Evolutionary conservation across 2,329 filamentous ascomycete genomes (phyloP).

Genomic region (Ceratocystis colombiana): DNA sequence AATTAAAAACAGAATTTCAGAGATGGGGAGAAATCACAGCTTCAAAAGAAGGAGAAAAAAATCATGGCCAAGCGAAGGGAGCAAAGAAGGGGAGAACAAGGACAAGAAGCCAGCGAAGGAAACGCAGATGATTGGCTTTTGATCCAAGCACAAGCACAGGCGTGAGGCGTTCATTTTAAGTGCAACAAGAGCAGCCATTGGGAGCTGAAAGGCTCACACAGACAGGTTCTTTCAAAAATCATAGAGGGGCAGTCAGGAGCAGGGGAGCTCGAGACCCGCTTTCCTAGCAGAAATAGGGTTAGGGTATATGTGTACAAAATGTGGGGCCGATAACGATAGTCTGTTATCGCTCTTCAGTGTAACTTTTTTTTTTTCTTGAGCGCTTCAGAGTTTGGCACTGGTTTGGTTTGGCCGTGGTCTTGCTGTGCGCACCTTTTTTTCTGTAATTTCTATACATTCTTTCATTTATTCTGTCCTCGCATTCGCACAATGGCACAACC

Average conservation of each 20-base stretch:
- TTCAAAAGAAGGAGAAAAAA: constrained; percentile 9
- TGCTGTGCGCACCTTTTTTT: constrained; percentile 15
- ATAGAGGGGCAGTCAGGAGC: background rate
- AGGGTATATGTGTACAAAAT: no score
- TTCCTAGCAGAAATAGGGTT: background rate
- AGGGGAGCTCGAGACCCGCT: constrained; percentile 8
- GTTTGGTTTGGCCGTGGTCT: constrained; percentile 13
- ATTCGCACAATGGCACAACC: constrained; percentile 38
- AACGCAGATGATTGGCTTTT: constrained; percentile 15
- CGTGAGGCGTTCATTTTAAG: background rate
- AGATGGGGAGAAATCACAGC: background rate
- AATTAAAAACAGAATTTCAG: constrained; percentile 19
- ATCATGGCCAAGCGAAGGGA: constrained; percentile 10
- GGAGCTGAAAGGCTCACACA: constrained; percentile 9
- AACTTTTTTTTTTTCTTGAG: constrained; percentile 17
- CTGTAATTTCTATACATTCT: background rate
- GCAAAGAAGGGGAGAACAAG: constrained; percentile 10
- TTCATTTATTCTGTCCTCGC: constrained; percentile 13
- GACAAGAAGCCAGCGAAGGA: constrained; percentile 12
- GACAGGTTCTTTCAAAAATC: no score
- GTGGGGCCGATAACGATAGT: background rate
- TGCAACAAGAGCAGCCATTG: constrained; percentile 17
- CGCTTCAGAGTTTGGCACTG: background rate
- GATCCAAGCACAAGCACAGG: constrained; percentile 22
- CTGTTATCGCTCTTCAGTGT: background rate